Evolutionary conservation across 2,329 filamentous ascomycete species (phyloP).

Genomic region (Pseudopithomyces chartarum): DNA sequence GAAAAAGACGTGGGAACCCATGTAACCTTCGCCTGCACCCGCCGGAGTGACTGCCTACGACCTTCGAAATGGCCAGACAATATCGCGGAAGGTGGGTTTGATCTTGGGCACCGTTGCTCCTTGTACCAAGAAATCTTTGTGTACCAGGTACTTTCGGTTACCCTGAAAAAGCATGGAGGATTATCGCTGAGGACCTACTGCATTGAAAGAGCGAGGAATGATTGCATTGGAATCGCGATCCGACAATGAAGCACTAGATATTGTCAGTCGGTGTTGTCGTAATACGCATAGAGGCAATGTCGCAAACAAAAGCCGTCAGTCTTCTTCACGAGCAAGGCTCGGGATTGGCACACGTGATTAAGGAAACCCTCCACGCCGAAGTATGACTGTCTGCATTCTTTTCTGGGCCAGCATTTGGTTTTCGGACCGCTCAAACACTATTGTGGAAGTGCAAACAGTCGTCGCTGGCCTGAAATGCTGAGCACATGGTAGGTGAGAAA

Average conservation of each 20-base stretch:
- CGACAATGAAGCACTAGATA: no score
- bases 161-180: background rate
- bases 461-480: background rate
- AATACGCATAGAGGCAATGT: background rate
- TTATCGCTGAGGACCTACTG: background rate
- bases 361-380: background rate
- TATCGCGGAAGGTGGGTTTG: background rate
- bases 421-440: background rate
- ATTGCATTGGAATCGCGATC: no score
- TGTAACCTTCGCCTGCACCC: constrained; percentile 1
- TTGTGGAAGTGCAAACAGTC: background rate
- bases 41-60: background rate
- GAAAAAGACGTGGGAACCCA: background rate
- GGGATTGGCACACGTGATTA: background rate
- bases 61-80: background rate
- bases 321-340: background rate
- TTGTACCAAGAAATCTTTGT: background rate
- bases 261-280: no score
- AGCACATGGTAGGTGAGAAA: background rate
- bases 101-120: background rate
- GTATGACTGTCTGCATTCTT: background rate
- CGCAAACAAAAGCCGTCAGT: background rate
- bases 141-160: background rate
- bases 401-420: background rate
- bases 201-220: no score